These are phyloP conservation scores for Colletotrichum sp. DNA, from an alignment of 2,329 filamentous ascomycete genomes.

Conservation along the genomic window DNA sequence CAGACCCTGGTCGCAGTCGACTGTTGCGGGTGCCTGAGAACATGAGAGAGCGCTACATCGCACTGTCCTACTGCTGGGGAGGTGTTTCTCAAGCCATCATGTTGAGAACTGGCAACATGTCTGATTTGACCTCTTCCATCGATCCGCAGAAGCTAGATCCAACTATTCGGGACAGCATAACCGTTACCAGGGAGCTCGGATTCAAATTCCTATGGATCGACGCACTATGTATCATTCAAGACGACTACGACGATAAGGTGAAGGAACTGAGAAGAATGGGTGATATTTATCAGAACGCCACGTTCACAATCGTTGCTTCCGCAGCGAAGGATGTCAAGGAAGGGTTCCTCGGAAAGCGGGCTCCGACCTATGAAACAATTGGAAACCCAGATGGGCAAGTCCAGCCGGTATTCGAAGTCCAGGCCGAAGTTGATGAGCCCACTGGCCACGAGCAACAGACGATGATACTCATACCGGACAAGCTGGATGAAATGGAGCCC, in stretches of 20 bases:
- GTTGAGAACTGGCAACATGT: not conserved
- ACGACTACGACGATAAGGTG: not conserved
- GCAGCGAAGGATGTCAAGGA: not conserved
- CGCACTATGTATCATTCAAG: not conserved
- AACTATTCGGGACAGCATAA: not conserved
- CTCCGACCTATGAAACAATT: not conserved
- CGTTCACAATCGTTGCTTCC: not conserved
- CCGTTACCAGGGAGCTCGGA: not conserved
- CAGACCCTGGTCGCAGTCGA: not conserved
- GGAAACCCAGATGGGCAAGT: not conserved
- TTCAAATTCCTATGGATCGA: not conserved
- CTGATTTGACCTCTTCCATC: not conserved
- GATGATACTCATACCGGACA: not conserved
- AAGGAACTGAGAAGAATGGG: not conserved
- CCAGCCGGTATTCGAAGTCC: not conserved
- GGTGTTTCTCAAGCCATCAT: not conserved
- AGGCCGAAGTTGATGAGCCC: not conserved
- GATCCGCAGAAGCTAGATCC: not conserved
- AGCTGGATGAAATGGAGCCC: not conserved
- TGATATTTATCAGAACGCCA: not conserved
- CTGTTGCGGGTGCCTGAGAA: not conserved
- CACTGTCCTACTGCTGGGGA: not conserved
- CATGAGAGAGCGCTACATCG: not conserved
- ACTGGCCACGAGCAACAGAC: not conserved
- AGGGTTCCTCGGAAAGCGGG: not conserved